A percentile compares a stretch with the other conserved stretches of the same genome.
phyloP scores from a whole-genome alignment of 257 asterid genomes.

The Hygrophila difformis region DNA sequence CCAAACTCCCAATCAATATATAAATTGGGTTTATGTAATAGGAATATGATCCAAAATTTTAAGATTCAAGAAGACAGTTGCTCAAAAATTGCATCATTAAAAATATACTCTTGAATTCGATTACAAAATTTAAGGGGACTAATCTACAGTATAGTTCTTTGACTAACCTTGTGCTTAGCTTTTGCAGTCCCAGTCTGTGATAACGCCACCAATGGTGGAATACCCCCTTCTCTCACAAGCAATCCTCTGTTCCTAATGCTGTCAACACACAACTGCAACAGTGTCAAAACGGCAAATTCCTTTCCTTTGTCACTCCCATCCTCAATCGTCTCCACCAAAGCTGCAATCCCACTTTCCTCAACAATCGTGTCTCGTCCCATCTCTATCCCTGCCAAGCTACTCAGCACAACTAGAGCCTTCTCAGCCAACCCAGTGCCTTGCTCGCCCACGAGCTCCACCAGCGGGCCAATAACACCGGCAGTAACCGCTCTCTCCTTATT shows the following conservation, averaged over 20 bases:
- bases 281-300: conserved; percentile 79
- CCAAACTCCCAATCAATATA: too few relatives aligned
- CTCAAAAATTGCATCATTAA: too few relatives aligned
- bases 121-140: background rate
- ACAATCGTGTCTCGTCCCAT: conserved; percentile 60
- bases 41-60: too few relatives aligned
- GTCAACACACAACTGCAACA: conserved; percentile 73
- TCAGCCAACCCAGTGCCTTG: conserved; percentile 77
- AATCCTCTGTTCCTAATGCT: conserved; percentile 68
- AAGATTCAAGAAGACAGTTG: too few relatives aligned
- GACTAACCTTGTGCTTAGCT: conserved; percentile 87
- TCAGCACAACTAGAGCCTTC: conserved; percentile 96
- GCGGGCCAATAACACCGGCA: conserved; percentile 76
- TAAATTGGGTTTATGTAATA: too few relatives aligned
- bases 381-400: conserved; percentile 63
- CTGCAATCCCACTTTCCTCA: conserved; percentile 83
- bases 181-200: conserved; percentile 82
- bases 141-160: background rate
- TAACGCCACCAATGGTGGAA: conserved; percentile 90
- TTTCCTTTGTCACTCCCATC: conserved; percentile 77
- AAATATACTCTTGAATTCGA: background rate
- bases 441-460: conserved; percentile 64
- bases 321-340: conserved; percentile 81
- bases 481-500: conserved; percentile 86
- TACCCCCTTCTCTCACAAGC: conserved; percentile 93